Evolutionary conservation across 257 asterid species (phyloP).

Genomic region (Salvia splendens): DNA sequence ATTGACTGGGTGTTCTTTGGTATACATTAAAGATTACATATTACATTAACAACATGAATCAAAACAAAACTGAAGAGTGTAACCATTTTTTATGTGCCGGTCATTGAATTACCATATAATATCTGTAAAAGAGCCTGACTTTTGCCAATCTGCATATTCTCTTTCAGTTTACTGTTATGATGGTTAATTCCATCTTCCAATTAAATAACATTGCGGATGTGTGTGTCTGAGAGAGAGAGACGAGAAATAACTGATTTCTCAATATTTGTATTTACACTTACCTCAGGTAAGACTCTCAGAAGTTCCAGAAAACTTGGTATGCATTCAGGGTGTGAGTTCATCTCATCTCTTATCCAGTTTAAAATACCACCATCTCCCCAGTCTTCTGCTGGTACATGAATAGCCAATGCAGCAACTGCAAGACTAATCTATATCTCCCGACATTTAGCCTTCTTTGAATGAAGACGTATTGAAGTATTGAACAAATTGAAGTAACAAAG

Average conservation of each 20-base stretch:
- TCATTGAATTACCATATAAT: not conserved
- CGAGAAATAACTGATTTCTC: too few species aligned
- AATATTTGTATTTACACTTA: conserved; percentile 33
- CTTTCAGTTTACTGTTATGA: not conserved
- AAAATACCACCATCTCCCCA: conserved; percentile 98
- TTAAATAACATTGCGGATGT: conserved; percentile 6
- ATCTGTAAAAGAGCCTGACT: conserved; percentile 12
- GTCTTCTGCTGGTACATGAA: conserved; percentile 87
- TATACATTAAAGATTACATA: conserved; percentile 26
- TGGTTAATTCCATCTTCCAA: conserved; percentile 9
- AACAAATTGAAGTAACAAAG: conserved; percentile 29
- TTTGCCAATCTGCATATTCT: conserved; percentile 10
- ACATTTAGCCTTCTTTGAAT: conserved; percentile 48
- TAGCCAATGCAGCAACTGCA: conserved; percentile 99
- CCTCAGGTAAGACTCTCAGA: conserved; percentile 97
- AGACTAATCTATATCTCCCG: conserved; percentile 82
- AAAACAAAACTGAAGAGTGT: conserved; percentile 17
- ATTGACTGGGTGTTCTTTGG: not conserved
- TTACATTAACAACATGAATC: conserved; percentile 1
- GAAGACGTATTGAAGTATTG: conserved; percentile 30
- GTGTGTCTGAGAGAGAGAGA: not conserved
- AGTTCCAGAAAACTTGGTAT: conserved; percentile 96
- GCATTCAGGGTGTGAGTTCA: conserved; percentile 87
- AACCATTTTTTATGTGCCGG: not conserved
- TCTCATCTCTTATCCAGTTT: conserved; percentile 85